Percentiles rank a stretch among this genome's conserved stretches.
These are phyloP conservation scores for Lunularia cruciata DNA, from an alignment of 225 moss, liverwort and hornwort genomes.

Conservation along the genomic window DNA sequence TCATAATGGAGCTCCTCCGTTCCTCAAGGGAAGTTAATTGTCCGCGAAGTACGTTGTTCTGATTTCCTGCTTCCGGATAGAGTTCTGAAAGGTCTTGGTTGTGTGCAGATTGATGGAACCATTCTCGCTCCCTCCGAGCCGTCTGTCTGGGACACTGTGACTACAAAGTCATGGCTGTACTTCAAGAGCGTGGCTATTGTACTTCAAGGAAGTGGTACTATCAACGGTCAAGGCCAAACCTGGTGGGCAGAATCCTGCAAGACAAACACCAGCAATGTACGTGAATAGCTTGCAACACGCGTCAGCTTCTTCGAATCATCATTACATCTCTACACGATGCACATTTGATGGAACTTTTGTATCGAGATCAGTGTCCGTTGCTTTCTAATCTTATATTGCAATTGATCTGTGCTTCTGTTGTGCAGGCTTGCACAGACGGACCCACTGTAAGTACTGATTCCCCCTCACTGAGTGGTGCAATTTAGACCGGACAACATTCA, in stretches of 20 bases:
- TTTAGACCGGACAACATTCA: no score
- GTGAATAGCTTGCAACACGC: no score
- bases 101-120: conserved; percentile 63
- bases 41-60: not conserved
- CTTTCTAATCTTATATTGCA: not conserved
- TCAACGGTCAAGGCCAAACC: conserved; percentile 61
- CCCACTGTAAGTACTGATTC: conserved; percentile 45
- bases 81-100: not conserved
- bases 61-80: not conserved
- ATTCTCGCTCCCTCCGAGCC: conserved; percentile 53
- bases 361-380: conserved; percentile 31
- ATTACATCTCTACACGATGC: no score
- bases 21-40: no score
- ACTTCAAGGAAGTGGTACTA: conserved; percentile 51
- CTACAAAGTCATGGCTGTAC: conserved; percentile 41
- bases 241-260: conserved; percentile 73
- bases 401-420: not conserved
- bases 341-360: no score
- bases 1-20: no score
- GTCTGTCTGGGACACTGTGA: conserved; percentile 37
- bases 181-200: conserved; percentile 55
- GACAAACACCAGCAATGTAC: conserved; percentile 31
- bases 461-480: no score
- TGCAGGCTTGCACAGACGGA: conserved; percentile 40
- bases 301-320: no score